Evolutionary conservation across 164 flowering plant genomes (phyloP).

Genomic region (Taxillus chinensis): DNA sequence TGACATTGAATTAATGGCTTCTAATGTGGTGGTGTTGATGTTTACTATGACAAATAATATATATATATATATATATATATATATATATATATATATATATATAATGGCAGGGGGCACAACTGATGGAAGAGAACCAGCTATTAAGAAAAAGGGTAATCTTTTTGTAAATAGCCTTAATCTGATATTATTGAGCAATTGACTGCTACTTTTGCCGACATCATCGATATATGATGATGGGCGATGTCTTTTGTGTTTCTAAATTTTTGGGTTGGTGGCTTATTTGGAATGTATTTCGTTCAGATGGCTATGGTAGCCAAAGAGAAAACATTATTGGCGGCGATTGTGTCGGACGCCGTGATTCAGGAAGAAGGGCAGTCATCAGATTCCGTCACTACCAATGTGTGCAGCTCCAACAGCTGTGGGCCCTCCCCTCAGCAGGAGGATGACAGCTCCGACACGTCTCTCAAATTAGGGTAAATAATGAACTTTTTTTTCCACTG

Average conservation of each 20-base stretch:
- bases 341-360: background rate
- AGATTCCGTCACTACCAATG: constrained; percentile 33
- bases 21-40: background rate
- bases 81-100: no score
- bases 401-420: constrained; percentile 18
- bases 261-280: background rate
- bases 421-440: constrained; percentile 14
- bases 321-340: constrained; percentile 2
- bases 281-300: constrained; percentile 7
- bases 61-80: no score
- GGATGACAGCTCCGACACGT: constrained; percentile 32
- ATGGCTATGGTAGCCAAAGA: constrained; percentile 11
- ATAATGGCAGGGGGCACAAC: constrained; percentile 19
- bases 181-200: no score
- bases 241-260: background rate
- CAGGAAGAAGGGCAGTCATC: constrained; percentile 29
- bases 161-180: no score
- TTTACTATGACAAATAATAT: background rate
- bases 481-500: no score
- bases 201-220: no score
- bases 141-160: constrained; percentile 18
- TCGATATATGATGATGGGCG: background rate
- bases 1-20: no score
- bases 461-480: constrained; percentile 14
- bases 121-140: constrained; percentile 26